Percentiles rank a stretch among this genome's conserved stretches.
Conservation (phyloP, 2,329 filamentous ascomycete genomes). For the Xylariaceae sp. region DNA sequence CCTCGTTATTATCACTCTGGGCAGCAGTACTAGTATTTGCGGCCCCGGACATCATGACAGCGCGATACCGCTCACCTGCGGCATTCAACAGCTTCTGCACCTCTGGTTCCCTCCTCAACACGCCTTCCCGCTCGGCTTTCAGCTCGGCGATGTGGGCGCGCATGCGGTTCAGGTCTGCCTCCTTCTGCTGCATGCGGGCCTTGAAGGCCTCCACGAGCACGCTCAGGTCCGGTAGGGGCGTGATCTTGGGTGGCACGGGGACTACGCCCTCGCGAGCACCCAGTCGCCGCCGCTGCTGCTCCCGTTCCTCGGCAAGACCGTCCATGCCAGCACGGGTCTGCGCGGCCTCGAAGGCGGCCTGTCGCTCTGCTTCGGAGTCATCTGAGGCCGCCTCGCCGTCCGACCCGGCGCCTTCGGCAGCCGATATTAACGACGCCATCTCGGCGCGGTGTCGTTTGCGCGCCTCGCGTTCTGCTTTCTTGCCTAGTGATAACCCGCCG, state of each 20-base stretch:
- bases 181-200: constrained; percentile 56
- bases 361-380: constrained; percentile 66
- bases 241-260: constrained; percentile 66
- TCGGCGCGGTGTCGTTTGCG: constrained; percentile 61
- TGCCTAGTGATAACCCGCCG: constrained; percentile 70
- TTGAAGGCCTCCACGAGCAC: constrained; percentile 62
- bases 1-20: neutral
- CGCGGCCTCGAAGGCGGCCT: constrained; percentile 78
- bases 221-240: constrained; percentile 67
- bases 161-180: constrained; percentile 46
- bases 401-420: constrained; percentile 58
- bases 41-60: constrained; percentile 22
- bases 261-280: constrained; percentile 36
- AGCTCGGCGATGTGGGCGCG: constrained; percentile 53
- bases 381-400: constrained; percentile 51
- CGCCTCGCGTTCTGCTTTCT: constrained; percentile 70
- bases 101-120: constrained; percentile 65
- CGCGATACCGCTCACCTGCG: constrained; percentile 66
- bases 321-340: constrained; percentile 87
- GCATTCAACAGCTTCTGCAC: constrained; percentile 77
- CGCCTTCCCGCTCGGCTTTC: constrained; percentile 54
- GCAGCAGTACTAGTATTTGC: neutral
- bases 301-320: constrained; percentile 48
- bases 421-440: constrained; percentile 77
- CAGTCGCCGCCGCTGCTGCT: constrained; percentile 35